Base-by-base conservation (phyloP, 2,329 filamentous ascomycete genomes). In the Zymoseptoria passerinii region DNA sequence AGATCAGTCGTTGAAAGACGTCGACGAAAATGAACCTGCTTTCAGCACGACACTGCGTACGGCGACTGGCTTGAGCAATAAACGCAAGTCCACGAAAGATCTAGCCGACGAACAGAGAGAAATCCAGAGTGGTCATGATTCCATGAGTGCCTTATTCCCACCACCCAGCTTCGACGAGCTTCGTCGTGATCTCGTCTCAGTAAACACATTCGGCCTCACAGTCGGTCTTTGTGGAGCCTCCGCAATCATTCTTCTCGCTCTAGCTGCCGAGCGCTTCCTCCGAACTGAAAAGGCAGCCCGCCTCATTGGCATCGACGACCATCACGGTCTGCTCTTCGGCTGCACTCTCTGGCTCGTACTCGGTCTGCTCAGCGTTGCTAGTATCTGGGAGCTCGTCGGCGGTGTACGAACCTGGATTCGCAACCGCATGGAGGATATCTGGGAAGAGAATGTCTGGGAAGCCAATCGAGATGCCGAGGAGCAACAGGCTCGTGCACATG, bases 401-500 rank as follows among this genome's bases (percentile, higher is more conserved):
- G 67, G 66, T 4, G 61, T 70, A 10, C 76, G 80, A 8, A 76
- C 80, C 54, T 89, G 85, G 84, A 76, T 83, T 8, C 75, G 77
- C 9, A 86, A 83, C 57, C 86, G 81, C 65, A 80, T 87, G 10
- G 76, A 80, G 57, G 77, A 79, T 49, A 76, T 87, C 0, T 88
- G 87, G 73, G 81, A 89, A 49, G 83, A 87, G 54, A 83, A 88
- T 68, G 76, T 86, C 0, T 90, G 87, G 87, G 81, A 87, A 59
- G 82, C 85, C 2, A 81, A 83, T 53, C 72, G 84, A 49, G 74
- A 80, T 35, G 75, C 80, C 55, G 81, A 83, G 54, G 74, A 80
- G 60, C 74, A 78, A 44, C 65, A 76, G 49, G 71, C 71, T 16
- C 75, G 78, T 53, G 70, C 69, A 28, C 66, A 77, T 62, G 76